Base-by-base conservation (phyloP, 2,329 filamentous ascomycete genomes). In the Lachnellula cervina region DNA sequence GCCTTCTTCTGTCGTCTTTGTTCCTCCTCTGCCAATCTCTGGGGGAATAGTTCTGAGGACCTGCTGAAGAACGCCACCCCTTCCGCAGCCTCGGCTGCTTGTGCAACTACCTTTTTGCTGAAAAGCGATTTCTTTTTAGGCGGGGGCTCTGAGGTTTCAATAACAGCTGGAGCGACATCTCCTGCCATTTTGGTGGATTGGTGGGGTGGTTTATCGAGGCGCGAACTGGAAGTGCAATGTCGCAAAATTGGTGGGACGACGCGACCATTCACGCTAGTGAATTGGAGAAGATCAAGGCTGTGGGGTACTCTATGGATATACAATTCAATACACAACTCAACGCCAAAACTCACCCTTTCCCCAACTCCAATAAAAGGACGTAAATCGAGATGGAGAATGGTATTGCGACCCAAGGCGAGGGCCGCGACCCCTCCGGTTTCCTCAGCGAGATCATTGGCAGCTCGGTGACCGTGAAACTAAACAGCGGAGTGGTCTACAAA, bases 401-500 rank as follows among this genome's bases (percentile, higher is more conserved):
- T 60, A 74, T 75, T 43, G 70, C 74, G 58, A 74, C 74, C 32
- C 81, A 84, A 69, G 73, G 75, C 57, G 90, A 94, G 73, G 88
- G 90, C 60, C 93, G 90, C 73, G 94, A 99, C 72, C 94, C 94
- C 4, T 96, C 92, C 13, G 86, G 88, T 64, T 99, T 99, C 73
- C 79, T 99, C 57, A 86, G 88, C 73, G 90, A 96, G 70, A 96
- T 99, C 70, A 96, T 96, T 69, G 92, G 93, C 59, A 90, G 90
- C 62, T 85, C 90, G 38, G 94, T 99, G 63, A 95, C 90, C 1
- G 93, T 99, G 64, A 97, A 97, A 77, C 82, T 99, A 65, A 99
- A 99, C 76, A 97, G 92, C n/a, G 94, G 94, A 53, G 91, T 97
- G 58, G 86, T 97, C 60, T 99, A 97, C 81, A 97, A 94, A 82